Conservation (phyloP, 140 eudicot species). For the Stevia rebaudiana region DNA sequence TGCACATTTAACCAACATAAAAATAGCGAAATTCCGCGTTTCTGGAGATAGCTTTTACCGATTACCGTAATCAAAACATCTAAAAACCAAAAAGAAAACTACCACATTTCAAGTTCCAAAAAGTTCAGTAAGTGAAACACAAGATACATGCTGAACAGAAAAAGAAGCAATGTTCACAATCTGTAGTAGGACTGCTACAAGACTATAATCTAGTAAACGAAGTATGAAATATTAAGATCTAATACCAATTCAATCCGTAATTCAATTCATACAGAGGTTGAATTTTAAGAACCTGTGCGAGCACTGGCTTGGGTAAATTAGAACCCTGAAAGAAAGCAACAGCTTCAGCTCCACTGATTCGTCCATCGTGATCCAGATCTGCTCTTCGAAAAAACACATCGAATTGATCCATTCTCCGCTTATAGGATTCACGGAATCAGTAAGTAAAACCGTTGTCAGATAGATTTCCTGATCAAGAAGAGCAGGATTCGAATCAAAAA, state of each 20-base stretch:
- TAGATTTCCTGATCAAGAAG: slow-evolving; percentile 4
- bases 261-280: background rate
- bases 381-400: slow-evolving; percentile 74
- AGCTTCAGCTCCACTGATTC: slow-evolving; percentile 89
- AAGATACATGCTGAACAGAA: no score
- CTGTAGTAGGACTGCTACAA: background rate
- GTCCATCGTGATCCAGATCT: slow-evolving; percentile 83
- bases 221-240: slow-evolving; percentile 4
- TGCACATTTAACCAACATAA: no score
- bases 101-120: background rate
- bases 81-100: background rate
- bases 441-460: background rate
- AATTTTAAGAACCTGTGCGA: slow-evolving; percentile 62
- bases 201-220: background rate
- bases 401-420: slow-evolving; percentile 54
- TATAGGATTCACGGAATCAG: background rate
- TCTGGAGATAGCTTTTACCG: no score
- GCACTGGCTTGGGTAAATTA: slow-evolving; percentile 65
- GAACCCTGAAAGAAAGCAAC: slow-evolving; percentile 78
- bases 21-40: no score
- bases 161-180: no score
- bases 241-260: background rate
- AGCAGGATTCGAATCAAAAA: slow-evolving; percentile 18
- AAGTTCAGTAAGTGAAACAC: no score
- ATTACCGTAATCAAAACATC: background rate